Conservation (phyloP, 169 alveolate genomes). For the Eimeria falciformis region DNA sequence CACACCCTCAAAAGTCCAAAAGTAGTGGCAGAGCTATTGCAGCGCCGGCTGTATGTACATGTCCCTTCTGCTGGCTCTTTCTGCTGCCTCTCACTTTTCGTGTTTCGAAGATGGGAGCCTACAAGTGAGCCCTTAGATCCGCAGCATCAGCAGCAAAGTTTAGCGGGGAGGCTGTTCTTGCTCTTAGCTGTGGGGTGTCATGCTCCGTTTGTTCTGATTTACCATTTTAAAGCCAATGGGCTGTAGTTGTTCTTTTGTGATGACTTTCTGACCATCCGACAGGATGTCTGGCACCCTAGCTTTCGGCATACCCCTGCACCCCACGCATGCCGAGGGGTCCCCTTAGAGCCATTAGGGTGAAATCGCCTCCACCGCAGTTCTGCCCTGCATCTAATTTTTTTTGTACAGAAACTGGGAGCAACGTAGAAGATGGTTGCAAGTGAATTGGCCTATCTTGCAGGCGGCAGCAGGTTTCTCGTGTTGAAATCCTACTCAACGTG, state of each 20-base stretch:
- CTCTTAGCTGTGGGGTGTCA: background rate
- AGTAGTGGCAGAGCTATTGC: background rate
- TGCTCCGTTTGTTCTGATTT: background rate
- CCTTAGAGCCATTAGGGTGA: too few species aligned
- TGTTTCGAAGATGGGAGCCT: conserved; percentile 29
- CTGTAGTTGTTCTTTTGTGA: background rate
- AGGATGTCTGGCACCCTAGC: background rate
- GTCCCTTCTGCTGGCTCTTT: conserved; percentile 10
- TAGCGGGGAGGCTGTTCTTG: background rate
- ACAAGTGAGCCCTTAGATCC: background rate
- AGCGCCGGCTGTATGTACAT: background rate
- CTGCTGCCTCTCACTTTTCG: background rate
- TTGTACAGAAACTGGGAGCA: too few species aligned
- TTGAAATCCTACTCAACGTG: too few species aligned
- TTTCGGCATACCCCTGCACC: background rate
- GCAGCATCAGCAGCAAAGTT: background rate
- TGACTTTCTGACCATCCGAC: background rate
- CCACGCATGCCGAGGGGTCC: background rate
- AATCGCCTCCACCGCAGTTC: too few species aligned
- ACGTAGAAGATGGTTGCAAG: too few species aligned
- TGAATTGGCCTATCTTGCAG: too few species aligned
- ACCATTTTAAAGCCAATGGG: background rate
- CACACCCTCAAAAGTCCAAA: background rate
- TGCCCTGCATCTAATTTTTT: too few species aligned
- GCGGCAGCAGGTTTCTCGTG: too few species aligned